These are phyloP conservation scores for Populus hybrid DNA, from an alignment of 441 rosid species.

Conservation along the genomic window DNA sequence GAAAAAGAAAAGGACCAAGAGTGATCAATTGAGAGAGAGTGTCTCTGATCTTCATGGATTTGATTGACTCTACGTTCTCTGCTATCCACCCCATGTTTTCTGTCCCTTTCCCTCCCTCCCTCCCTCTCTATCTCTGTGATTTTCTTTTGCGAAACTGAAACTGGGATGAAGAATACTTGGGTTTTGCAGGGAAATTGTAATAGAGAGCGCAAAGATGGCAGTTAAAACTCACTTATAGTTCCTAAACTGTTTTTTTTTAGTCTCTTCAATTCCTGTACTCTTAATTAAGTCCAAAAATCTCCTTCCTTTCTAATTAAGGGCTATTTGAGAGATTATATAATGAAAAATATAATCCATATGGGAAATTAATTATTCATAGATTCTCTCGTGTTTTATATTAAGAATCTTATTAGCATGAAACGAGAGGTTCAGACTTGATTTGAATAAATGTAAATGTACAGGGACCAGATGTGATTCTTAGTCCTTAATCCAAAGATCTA, in stretches of 20 bases:
- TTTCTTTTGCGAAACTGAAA: background rate
- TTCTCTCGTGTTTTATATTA: too few relatives aligned
- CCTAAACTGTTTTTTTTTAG: background rate
- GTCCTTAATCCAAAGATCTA: background rate
- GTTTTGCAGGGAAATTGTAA: background rate
- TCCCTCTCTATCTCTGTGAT: background rate
- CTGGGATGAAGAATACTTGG: background rate
- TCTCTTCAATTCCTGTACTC: background rate
- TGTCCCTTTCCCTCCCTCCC: background rate
- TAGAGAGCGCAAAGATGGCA: background rate
- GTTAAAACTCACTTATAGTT: background rate
- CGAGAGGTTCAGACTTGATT: too few relatives aligned
- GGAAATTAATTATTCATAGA: too few relatives aligned
- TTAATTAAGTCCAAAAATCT: too few relatives aligned
- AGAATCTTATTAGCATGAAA: background rate
- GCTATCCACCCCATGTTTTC: conserved; percentile 6
- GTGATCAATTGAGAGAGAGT: conserved; percentile 13
- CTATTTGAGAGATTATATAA: background rate
- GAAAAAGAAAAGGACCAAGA: conserved; percentile 14
- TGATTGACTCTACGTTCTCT: conserved; percentile 12
- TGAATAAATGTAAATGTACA: background rate
- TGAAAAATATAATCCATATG: background rate
- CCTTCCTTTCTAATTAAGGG: background rate
- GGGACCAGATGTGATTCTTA: background rate
- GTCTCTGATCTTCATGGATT: conserved; percentile 19